Evolutionary conservation across 202 grass and related monocot genomes (phyloP), one percentile per base, ranked within the genome.

Genomic region (Elaeis oleifera): DNA sequence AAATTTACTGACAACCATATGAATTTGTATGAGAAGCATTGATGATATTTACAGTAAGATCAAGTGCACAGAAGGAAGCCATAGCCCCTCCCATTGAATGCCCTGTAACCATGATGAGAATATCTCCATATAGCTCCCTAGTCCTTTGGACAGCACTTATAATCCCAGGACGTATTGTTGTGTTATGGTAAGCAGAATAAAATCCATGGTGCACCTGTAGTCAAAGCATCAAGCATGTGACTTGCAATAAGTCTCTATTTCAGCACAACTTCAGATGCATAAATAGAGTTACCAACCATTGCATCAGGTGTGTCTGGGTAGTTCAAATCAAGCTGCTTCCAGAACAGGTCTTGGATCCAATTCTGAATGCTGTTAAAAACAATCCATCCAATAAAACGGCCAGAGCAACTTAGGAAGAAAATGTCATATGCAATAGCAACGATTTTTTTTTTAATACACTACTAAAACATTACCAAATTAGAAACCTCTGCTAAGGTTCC

Each of bases 41-140:
- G 24, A 31, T 55, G 6, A 66, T 32, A 81, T 79, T 86, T 73
- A 97, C 92, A 65, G 72, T 73, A 77, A 97, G 84, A 89, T 97
- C 92, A 71, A 97, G 82, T 5, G 80, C 88, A 68, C 81, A 86
- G 74, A 97, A 97, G 18, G 94, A 87, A 70, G 87, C 82, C 17
- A 97, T 58, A 23, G 94, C 88, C 68, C 94, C 94, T 56, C 94
- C 94, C 88, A 92, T 89, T 0, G 94, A 97, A 79, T 92, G 94
- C 50, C 94, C 88, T 26, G 88, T 92, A 31, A 90, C 77, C 50
- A 89, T 89, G 53, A 92, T 65, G 49, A 50, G 60, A 31, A 77
- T 74, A 69, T 84, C 16, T 73, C 79, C 77, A 49, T 84, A 81
- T 26, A 61, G 54, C 49, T 83, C 69, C 71, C 58, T 89, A 59